Conservation (phyloP, 1,284 basidiomycete species). For the Ganoderma sinense region DNA sequence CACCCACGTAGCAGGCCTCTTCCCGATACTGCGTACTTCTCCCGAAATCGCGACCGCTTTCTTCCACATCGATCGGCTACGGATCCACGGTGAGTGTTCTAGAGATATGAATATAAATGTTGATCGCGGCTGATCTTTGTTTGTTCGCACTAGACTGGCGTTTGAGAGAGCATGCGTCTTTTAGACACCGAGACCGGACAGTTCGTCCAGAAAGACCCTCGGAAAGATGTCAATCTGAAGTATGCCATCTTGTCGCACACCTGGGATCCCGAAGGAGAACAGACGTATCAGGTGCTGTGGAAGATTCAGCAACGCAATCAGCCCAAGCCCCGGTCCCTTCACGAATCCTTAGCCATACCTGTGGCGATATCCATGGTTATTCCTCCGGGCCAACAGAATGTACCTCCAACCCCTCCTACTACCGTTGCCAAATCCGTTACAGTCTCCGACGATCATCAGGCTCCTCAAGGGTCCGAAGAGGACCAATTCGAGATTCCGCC, state of each 20-base stretch:
- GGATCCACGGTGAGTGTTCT: background rate
- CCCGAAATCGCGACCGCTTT: background rate
- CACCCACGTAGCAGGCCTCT: background rate
- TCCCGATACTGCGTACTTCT: background rate
- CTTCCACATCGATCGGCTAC: background rate
- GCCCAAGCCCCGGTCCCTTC: background rate
- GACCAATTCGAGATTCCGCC: background rate
- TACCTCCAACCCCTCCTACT: background rate
- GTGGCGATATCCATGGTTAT: background rate
- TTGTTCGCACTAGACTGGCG: background rate
- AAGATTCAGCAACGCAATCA: background rate
- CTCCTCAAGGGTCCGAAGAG: background rate
- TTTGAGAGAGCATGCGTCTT: background rate
- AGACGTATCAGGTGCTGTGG: background rate
- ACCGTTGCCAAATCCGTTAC: background rate
- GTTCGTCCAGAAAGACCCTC: background rate
- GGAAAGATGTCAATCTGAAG: background rate
- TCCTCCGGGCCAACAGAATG: background rate
- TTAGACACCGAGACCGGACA: background rate
- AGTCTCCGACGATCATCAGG: too few species aligned
- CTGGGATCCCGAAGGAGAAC: background rate
- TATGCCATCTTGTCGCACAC: constrained; percentile 10
- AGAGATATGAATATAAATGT: too few species aligned
- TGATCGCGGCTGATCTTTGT: background rate
- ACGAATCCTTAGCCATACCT: background rate